A percentile compares a stretch with the other conserved stretches of the same genome.
These are phyloP conservation scores for Withania somnifera DNA, from an alignment of 305 asterid species.

Conservation along the genomic window DNA sequence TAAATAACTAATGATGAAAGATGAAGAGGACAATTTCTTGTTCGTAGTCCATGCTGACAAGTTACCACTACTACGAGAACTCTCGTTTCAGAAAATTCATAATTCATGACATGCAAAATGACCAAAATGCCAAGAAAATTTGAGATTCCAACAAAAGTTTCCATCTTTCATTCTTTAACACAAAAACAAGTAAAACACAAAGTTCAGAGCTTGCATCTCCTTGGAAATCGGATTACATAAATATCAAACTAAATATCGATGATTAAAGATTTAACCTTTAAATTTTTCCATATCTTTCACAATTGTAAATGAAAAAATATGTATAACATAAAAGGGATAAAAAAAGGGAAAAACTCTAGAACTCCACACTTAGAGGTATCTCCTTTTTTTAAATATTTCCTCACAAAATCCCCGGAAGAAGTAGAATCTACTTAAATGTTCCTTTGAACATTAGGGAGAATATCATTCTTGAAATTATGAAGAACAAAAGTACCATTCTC, in stretches of 20 bases:
- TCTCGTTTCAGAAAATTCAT: background rate
- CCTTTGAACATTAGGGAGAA: constrained; percentile 27
- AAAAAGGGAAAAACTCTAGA: constrained; percentile 3
- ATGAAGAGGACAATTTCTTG: background rate
- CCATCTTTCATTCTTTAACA: background rate
- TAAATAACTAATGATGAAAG: background rate
- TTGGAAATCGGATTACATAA: background rate
- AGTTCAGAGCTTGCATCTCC: background rate
- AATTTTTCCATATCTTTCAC: background rate
- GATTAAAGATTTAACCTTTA: background rate
- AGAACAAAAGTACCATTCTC: constrained; percentile 24
- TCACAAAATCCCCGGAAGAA: constrained; percentile 6
- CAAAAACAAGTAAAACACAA: background rate
- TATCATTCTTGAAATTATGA: constrained; percentile 17
- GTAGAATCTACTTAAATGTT: constrained; percentile 26
- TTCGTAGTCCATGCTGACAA: background rate
- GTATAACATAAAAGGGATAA: background rate
- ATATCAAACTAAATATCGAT: background rate
- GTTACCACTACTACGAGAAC: background rate
- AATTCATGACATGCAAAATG: background rate
- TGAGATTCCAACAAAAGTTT: background rate
- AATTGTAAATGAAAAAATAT: background rate
- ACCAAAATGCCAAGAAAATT: background rate
- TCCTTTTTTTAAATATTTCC: constrained; percentile 27
- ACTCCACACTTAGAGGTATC: constrained; percentile 22